phyloP scores from a whole-genome alignment of 768 basidiomycete species.

The Rhodotorula paludigena region DNA sequence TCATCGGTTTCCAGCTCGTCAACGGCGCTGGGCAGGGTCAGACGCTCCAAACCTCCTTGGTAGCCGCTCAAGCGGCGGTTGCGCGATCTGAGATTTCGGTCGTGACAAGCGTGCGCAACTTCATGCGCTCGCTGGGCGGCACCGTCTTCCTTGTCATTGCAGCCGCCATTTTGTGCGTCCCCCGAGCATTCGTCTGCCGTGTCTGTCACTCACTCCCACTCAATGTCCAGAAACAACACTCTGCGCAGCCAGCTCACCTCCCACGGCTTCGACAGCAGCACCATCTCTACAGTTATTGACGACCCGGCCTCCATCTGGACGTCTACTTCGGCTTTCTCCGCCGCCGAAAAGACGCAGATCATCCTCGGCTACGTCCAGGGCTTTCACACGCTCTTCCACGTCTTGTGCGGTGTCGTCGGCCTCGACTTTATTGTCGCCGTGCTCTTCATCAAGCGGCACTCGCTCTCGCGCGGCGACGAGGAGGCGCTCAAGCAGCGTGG shows the following conservation, averaged over 20 bases:
- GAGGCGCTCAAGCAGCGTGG: conserved; percentile 28
- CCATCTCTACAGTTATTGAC: conserved; percentile 47
- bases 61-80: conserved; percentile 69
- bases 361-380: conserved; percentile 58
- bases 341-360: conserved; percentile 50
- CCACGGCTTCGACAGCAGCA: conserved; percentile 2
- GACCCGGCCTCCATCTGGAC: conserved; percentile 51
- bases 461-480: conserved; percentile 25
- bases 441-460: conserved; percentile 11
- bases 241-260: conserved; percentile 43
- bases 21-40: conserved; percentile 61
- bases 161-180: conserved; percentile 54
- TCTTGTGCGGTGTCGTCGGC: conserved; percentile 58
- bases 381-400: conserved; percentile 59
- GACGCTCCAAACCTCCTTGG: conserved; percentile 54
- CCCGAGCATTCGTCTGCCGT: conserved; percentile 46
- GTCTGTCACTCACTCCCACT: conserved; percentile 44
- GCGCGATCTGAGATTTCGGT: conserved; percentile 68
- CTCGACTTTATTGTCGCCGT: conserved; percentile 53
- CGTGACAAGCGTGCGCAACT: conserved; percentile 65
- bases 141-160: conserved; percentile 63
- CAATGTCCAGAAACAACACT: conserved; percentile 48
- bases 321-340: conserved; percentile 48
- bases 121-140: conserved; percentile 65
- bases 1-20: conserved; percentile 61